Evolutionary conservation across 495 filamentous ascomycete species (phyloP).

Genomic region (Parathielavia appendiculata): DNA sequence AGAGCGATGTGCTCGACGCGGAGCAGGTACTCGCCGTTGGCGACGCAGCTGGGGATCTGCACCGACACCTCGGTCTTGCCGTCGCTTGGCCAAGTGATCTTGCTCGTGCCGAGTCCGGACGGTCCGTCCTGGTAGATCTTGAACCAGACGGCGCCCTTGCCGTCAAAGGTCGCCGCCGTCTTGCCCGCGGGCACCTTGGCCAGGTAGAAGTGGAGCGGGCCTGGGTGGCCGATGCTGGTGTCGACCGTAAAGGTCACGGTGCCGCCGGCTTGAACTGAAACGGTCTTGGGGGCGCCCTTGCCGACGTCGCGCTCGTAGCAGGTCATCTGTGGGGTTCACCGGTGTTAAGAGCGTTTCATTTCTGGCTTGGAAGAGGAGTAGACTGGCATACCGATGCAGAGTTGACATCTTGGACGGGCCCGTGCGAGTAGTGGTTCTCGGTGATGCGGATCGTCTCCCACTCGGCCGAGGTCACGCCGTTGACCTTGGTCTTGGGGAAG

Average conservation of each 20-base stretch:
- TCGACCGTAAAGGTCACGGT: conserved; percentile 44
- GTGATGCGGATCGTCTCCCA: conserved; percentile 45
- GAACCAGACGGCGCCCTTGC: conserved; percentile 49
- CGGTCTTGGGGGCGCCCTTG: conserved; percentile 27
- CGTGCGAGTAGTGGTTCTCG: conserved; percentile 38
- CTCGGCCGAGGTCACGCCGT: conserved; percentile 37
- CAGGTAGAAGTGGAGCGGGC: conserved; percentile 43
- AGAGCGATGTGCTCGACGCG: conserved; percentile 55
- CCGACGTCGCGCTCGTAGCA: conserved; percentile 36
- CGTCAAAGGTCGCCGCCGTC: conserved; percentile 44
- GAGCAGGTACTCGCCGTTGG: conserved; percentile 54
- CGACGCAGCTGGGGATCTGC: conserved; percentile 44
- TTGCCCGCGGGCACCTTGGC: conserved; percentile 46
- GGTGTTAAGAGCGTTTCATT: too few species aligned
- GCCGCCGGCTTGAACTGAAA: conserved; percentile 40
- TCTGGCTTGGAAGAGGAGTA: too few species aligned
- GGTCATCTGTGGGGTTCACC: conserved; percentile 39
- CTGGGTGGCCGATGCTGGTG: conserved; percentile 39
- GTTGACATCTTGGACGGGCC: conserved; percentile 37
- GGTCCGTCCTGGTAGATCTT: conserved; percentile 50
- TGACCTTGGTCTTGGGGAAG: conserved; percentile 25
- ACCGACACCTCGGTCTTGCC: conserved; percentile 39
- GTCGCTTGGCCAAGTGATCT: conserved; percentile 41
- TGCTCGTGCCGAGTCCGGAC: conserved; percentile 28
- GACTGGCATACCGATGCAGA: too few species aligned